A percentile compares a stretch with the other conserved stretches of the same genome.
Evolutionary conservation across 768 basidiomycete genomes (phyloP).

Genomic region (Podaxis sp.): DNA sequence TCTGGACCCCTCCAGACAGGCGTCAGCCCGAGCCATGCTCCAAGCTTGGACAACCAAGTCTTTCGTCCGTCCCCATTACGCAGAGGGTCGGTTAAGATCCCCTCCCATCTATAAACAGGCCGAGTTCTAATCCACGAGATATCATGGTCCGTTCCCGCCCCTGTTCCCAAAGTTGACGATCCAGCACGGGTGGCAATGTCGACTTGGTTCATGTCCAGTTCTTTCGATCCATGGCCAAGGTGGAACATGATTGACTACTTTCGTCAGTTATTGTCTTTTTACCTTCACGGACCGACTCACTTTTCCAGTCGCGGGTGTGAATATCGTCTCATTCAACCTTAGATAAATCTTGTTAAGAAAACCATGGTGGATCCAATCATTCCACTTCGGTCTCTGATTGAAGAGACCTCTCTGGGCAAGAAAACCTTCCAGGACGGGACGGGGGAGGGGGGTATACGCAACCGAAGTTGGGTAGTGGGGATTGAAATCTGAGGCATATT

Average conservation of each 20-base stretch:
- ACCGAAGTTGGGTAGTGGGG: constrained; percentile 72
- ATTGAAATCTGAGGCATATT: constrained; percentile 60
- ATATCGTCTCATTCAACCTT: constrained; percentile 68
- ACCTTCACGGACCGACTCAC: not conserved
- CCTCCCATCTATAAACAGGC: constrained; percentile 71
- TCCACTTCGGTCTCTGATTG: constrained; percentile 40
- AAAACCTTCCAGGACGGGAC: constrained; percentile 63
- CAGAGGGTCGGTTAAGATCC: constrained; percentile 56
- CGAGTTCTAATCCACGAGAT: constrained; percentile 58
- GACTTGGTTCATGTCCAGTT: constrained; percentile 65
- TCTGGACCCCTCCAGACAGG: constrained; percentile 57
- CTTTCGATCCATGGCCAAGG: constrained; percentile 47
- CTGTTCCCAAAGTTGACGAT: constrained; percentile 61
- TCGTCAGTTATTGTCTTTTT: not conserved
- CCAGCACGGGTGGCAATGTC: constrained; percentile 50
- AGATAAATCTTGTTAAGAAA: constrained; percentile 74
- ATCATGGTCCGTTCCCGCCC: constrained; percentile 73
- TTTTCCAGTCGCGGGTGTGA: constrained; percentile 22
- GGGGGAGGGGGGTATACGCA: constrained; percentile 68
- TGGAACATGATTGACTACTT: constrained; percentile 63
- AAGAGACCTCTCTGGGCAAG: constrained; percentile 61
- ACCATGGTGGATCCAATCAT: constrained; percentile 59
- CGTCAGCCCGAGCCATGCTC: constrained; percentile 68
- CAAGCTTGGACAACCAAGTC: constrained; percentile 52
- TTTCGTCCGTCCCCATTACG: constrained; percentile 34